A percentile compares a stretch with the other conserved stretches of the same genome.
Conservation (phyloP, 2,329 filamentous ascomycete species). For the Orbilia brochopaga region DNA sequence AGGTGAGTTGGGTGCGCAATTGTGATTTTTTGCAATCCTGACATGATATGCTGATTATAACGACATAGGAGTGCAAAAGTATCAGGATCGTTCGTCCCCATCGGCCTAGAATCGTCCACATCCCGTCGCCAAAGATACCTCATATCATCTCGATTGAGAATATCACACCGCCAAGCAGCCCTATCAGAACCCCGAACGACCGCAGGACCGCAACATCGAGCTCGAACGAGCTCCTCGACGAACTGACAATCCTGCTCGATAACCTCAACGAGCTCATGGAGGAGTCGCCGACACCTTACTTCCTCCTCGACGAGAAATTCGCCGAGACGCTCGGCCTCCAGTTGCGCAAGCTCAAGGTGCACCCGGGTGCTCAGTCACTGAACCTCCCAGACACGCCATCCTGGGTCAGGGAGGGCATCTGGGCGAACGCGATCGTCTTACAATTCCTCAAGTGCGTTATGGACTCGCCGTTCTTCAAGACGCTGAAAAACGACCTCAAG, state of each 20-base stretch:
- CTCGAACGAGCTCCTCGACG: conserved; percentile 20
- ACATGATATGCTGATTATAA: conserved; percentile 3
- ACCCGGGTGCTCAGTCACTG: conserved; percentile 26
- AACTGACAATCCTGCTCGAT: conserved; percentile 27
- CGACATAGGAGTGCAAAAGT: conserved; percentile 30
- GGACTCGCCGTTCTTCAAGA: conserved; percentile 46
- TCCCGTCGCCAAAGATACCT: conserved; percentile 22
- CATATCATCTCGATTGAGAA: conserved; percentile 20
- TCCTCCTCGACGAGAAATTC: conserved; percentile 35
- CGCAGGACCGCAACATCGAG: not conserved
- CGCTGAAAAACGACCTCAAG: conserved; percentile 27
- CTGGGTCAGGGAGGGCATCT: conserved; percentile 35
- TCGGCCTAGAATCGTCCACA: conserved; percentile 28
- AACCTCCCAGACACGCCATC: conserved; percentile 29
- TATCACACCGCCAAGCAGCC: conserved; percentile 37
- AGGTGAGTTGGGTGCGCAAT: conserved; percentile 17
- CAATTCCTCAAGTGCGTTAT: conserved; percentile 43
- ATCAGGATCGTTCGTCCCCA: conserved; percentile 32
- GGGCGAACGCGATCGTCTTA: conserved; percentile 38
- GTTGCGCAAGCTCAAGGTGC: conserved; percentile 12
- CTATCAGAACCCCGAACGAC: conserved; percentile 9
- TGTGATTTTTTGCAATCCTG: not conserved
- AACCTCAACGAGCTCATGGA: conserved; percentile 30
- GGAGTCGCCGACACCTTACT: conserved; percentile 30
- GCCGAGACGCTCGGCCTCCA: conserved; percentile 15